Evolutionary conservation across 805 yeast genomes (phyloP), one percentile per base, ranked within the genome.

Genomic region (Kregervanrija fluxuum): DNA sequence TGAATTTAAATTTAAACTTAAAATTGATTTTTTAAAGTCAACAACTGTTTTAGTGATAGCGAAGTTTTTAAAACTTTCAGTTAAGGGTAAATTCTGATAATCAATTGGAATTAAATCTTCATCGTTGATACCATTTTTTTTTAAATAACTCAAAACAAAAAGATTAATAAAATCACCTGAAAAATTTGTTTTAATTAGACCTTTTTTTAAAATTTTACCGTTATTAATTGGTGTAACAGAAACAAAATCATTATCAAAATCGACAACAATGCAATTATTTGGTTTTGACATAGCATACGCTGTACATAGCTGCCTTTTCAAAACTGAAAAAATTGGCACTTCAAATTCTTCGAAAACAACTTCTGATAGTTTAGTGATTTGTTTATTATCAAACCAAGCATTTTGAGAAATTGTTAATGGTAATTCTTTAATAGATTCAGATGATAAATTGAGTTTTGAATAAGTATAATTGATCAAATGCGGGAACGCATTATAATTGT

Each of bases 81-180:
- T 35, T 12, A 44, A 15, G 28, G 34, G 35, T 8, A 35, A 35
- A 35, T 41, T 44, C 4, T 13, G 11, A 34, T 44, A 49, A 34
- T 46, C 52, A 4, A 40, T 13, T 3, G 49, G 49, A 14, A 46
- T 36, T 17, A 49, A 38, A 36, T 49, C 52, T 5, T 30, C 9
- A 5, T 49, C 45, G 4, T 42, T 11, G 4, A 47, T 35, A 8
- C 33, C 36, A 28, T 41, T 37, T 14, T 48, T 35, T 45, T 68
- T 63, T 49, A 72, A 71, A 54, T 66, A 75, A 41, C 75, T 68
- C 51, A 74, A 62, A 2, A 80, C 68, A 63, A 85, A 86, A 42
- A 77, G 70, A 60, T 82, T 85, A 44, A 85, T 61, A 60, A 83
- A 90, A 60, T 89, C 91, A 9, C 97, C 98, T 3, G 90, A 96